These are phyloP conservation scores for Claviceps sp. DNA, from an alignment of 2,329 filamentous ascomycete species.

Conservation along the genomic window DNA sequence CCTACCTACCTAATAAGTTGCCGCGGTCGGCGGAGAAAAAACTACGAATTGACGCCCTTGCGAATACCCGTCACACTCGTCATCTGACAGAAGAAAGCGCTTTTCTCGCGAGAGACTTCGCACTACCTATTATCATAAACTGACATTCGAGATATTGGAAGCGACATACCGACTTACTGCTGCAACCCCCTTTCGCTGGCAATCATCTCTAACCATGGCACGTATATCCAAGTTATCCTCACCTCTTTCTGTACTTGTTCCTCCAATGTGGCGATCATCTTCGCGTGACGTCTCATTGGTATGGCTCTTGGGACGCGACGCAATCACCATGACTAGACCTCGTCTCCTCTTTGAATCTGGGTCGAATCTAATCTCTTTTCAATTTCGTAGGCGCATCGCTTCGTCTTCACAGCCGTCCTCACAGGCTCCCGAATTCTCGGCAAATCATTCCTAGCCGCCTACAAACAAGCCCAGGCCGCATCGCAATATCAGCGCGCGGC, in stretches of 20 bases:
- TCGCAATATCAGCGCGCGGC: constrained; percentile 68
- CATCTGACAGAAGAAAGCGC: constrained; percentile 14
- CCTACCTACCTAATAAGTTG: too few relatives aligned
- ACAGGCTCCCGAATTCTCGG: constrained; percentile 85
- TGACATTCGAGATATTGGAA: not conserved
- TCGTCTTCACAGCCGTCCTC: constrained; percentile 76
- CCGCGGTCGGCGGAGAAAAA: constrained; percentile 14
- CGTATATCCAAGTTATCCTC: constrained; percentile 6
- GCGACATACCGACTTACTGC: not conserved
- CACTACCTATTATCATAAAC: not conserved
- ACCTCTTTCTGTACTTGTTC: not conserved
- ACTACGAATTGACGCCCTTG: constrained; percentile 5
- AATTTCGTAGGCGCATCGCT: constrained; percentile 69
- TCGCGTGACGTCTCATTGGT: not conserved
- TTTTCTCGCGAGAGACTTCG: constrained; percentile 6
- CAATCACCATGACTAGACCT: too few relatives aligned
- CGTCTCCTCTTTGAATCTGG: not conserved
- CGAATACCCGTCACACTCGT: constrained; percentile 9
- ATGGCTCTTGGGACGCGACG: not conserved
- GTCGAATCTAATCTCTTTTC: constrained; percentile 7
- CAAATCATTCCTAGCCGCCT: constrained; percentile 85
- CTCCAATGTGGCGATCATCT: not conserved
- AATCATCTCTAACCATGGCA: constrained; percentile 16
- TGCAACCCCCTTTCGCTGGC: not conserved
- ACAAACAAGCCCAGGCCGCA: constrained; percentile 84